Evolutionary conservation across 352 stramenopile genomes (phyloP).

Genomic region (Phytophthora pluvialis): DNA sequence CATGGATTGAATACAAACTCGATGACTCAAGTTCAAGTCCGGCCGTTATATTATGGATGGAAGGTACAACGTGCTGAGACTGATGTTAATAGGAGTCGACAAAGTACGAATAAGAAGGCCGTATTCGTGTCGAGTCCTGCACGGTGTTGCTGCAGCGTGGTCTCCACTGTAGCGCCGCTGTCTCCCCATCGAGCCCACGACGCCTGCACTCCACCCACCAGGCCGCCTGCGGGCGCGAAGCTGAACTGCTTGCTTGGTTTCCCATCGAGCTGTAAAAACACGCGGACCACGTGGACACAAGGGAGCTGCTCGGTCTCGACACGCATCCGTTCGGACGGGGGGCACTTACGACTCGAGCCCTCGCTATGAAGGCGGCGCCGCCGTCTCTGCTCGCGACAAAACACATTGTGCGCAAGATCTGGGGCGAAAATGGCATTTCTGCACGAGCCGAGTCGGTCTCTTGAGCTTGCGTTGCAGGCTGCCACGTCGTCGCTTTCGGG

Average conservation of each 20-base stretch:
- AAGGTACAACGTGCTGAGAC: neutral
- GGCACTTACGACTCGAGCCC: conserved; percentile 17
- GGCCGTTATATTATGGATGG: conserved; percentile 1
- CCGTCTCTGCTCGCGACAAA: conserved; percentile 28
- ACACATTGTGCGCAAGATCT: conserved; percentile 33
- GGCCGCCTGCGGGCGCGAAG: neutral
- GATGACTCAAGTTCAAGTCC: conserved; percentile 9
- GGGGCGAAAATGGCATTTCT: conserved; percentile 16
- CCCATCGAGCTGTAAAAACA: conserved; percentile 24
- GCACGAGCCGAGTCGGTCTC: conserved; percentile 18
- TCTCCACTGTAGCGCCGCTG: neutral
- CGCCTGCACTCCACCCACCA: conserved; percentile 7
- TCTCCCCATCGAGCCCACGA: neutral
- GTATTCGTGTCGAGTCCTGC: too few species aligned
- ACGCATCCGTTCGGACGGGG: conserved; percentile 16
- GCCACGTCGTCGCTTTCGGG: conserved; percentile 5
- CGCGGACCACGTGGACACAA: conserved; percentile 11
- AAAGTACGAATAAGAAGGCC: too few species aligned
- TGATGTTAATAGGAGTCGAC: too few species aligned
- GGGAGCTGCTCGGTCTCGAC: neutral
- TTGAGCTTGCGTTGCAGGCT: conserved; percentile 27
- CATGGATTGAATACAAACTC: neutral
- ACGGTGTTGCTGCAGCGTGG: neutral
- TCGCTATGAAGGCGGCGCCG: conserved; percentile 11
- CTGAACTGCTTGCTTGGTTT: conserved; percentile 20